Evolutionary conservation across 371 early-diverging fungal genomes (phyloP).

Genomic region (Phascolomyces articulosus): DNA sequence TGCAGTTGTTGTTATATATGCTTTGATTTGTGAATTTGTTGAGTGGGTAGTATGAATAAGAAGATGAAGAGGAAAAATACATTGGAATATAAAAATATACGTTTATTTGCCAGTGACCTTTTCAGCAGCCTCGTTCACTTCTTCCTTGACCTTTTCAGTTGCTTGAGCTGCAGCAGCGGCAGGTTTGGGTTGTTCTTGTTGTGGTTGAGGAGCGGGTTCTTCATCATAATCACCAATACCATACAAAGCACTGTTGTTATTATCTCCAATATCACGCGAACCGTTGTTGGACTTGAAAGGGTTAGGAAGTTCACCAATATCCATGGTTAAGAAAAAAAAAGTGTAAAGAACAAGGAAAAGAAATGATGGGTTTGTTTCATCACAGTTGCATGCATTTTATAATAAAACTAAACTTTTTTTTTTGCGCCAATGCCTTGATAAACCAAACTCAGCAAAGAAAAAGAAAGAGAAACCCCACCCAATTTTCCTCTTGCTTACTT

Average conservation of each 20-base stretch:
- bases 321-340: slow-evolving; percentile 23
- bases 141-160: too few species aligned
- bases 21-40: too few species aligned
- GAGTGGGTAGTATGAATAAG: too few species aligned
- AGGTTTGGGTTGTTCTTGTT: not conserved
- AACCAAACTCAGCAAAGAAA: too few species aligned
- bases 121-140: not conserved
- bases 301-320: slow-evolving; percentile 42
- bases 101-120: not conserved
- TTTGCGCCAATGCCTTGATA: too few species aligned
- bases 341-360: slow-evolving; percentile 12
- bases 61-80: not conserved
- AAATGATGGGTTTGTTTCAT: not conserved
- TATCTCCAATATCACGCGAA: not conserved
- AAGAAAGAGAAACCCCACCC: not conserved
- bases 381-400: not conserved
- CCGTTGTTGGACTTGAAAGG: slow-evolving; percentile 24
- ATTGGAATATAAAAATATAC: not conserved
- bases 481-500: too few species aligned
- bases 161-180: not conserved
- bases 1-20: too few species aligned
- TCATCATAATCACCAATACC: slow-evolving; percentile 45
- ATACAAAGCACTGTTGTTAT: slow-evolving; percentile 22
- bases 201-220: slow-evolving; percentile 13
- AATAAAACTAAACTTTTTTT: too few species aligned